These are phyloP conservation scores for Chytriomyces confervae DNA, from an alignment of 192 early-diverging fungal genomes.

Conservation along the genomic window DNA sequence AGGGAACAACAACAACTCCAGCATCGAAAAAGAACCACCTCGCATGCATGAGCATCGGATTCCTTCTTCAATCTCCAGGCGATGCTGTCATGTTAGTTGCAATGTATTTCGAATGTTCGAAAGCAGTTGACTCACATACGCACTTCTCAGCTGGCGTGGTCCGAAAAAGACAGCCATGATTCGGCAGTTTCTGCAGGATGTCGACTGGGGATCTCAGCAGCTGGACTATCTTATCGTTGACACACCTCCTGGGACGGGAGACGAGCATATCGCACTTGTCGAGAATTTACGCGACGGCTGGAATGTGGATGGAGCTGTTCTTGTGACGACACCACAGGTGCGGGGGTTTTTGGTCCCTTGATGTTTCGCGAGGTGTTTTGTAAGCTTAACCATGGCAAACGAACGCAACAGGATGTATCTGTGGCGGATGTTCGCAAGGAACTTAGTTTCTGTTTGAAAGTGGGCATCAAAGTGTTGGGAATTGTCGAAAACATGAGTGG, in stretches of 20 bases:
- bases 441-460: slow-evolving; percentile 94
- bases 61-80: slow-evolving; percentile 85
- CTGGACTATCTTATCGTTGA: slow-evolving; percentile 93
- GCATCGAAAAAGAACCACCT: slow-evolving; percentile 48
- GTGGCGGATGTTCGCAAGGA: slow-evolving; percentile 95
- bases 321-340: slow-evolving; percentile 90
- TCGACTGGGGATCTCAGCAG: slow-evolving; percentile 78
- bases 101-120: neutral
- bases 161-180: slow-evolving; percentile 93
- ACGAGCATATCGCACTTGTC: slow-evolving; percentile 92
- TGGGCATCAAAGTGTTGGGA: slow-evolving; percentile 86
- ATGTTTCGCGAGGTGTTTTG: slow-evolving; percentile 1
- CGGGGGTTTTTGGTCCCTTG: neutral
- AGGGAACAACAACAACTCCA: no score
- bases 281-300: slow-evolving; percentile 68
- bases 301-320: slow-evolving; percentile 84
- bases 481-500: slow-evolving; percentile 98
- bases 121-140: neutral
- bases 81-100: slow-evolving; percentile 87
- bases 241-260: slow-evolving; percentile 95
- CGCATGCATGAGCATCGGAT: slow-evolving; percentile 90
- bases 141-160: slow-evolving; percentile 59
- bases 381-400: neutral
- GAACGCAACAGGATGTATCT: slow-evolving; percentile 41
- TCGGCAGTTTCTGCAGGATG: slow-evolving; percentile 95